These are phyloP conservation scores for Penicillium sp. DNA, from an alignment of 2,329 filamentous ascomycete genomes.

Conservation along the genomic window DNA sequence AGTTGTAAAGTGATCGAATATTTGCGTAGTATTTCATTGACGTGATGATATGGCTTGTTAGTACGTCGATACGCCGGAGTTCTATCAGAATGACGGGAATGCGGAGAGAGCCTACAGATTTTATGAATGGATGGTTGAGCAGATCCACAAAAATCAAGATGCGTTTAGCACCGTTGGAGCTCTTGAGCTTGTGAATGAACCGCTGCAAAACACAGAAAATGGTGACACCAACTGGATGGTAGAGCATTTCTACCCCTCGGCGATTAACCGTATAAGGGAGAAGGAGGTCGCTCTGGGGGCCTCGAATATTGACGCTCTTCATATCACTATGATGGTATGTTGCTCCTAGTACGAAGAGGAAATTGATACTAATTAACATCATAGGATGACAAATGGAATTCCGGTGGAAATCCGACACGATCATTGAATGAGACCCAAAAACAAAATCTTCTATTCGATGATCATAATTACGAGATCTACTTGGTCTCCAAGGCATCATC, in stretches of 20 bases:
- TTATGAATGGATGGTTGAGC: conserved; percentile 58
- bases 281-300: conserved; percentile 6
- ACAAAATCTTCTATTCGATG: background rate
- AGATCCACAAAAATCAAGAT: conserved; percentile 51
- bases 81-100: conserved; percentile 62
- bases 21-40: background rate
- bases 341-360: background rate
- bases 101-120: conserved; percentile 56
- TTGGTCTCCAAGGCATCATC: background rate
- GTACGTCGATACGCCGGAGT: conserved; percentile 50
- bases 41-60: conserved; percentile 17
- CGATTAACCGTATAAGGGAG: conserved; percentile 4
- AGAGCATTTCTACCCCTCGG: conserved; percentile 13
- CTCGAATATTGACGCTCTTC: background rate
- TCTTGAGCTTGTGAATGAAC: conserved; percentile 64
- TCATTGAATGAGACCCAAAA: conserved; percentile 1
- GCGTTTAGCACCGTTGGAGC: conserved; percentile 61
- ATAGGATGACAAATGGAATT: background rate
- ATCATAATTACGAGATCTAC: conserved; percentile 3
- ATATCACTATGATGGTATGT: conserved; percentile 10
- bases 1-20: background rate
- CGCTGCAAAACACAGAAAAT: conserved; percentile 44
- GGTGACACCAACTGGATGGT: conserved; percentile 47
- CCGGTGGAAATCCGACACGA: conserved; percentile 2
- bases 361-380: background rate